Base-by-base conservation (phyloP, 257 asterid genomes). In the Solanum chilense region DNA sequence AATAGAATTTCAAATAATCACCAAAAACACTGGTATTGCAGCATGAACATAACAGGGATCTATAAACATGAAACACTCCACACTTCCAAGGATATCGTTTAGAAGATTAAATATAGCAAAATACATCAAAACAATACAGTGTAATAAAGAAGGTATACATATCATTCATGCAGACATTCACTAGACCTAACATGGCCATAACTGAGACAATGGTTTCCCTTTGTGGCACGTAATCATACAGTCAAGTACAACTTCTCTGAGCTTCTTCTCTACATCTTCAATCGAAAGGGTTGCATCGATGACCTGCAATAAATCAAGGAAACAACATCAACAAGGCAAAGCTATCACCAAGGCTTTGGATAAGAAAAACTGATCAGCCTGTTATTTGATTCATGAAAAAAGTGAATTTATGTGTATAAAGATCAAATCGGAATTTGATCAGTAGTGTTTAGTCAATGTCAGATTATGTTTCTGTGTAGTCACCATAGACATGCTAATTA, bases 231-330 rank as follows among this genome's bases (percentile, higher is more conserved):
- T 60, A 87, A 20, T 35, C 71, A 96, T 82, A 77, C 95, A 93
- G 35, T 94, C 95, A 87, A 88, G 42, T 25, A 89, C 98, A 3
- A 47, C 77, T 77, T 93, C 92, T 71, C 88, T 90, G 77, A 95
- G 89, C 88, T 89, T 91, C 62, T 93, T 91, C 93, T 93, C 97
- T 44, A 96, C 91, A 35, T 94, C 98, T 90, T 92, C 98, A 23
- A 97, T 73, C 15, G 98, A 89, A 87, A 92, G 94, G 62, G 93
- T 89, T 68, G 97, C 98, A 89, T 97, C 98, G 66, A 95, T 75
- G 23, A 91, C 89, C 99, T 97, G 88, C 91, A 90, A 88, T 15
- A 11, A 39, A 81, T 27, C 81, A 62, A 33, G n/a, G 29, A 66
- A 83, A 87, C 13, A 35, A 68, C 23, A 47, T 64, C 85, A 82